These are phyloP conservation scores for Orbilia brochopaga DNA, from an alignment of 2,329 filamentous ascomycete species.

Conservation along the genomic window DNA sequence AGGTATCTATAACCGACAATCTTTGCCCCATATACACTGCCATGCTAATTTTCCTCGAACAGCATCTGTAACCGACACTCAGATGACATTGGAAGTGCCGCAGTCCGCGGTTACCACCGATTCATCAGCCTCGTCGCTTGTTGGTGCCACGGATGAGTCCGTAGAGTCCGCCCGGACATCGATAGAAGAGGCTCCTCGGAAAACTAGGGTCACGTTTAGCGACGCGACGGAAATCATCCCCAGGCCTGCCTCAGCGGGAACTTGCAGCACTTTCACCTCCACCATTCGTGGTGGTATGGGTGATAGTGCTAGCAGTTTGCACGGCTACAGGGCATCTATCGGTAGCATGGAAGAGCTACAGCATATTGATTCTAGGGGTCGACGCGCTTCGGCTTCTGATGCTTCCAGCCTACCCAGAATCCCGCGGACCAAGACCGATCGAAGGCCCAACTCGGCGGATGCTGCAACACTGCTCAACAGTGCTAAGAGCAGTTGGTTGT, in stretches of 20 bases:
- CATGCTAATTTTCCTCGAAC: slow-evolving; percentile 35
- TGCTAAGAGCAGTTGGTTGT: slow-evolving; percentile 44
- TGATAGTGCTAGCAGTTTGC: slow-evolving; percentile 75
- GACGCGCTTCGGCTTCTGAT: slow-evolving; percentile 58
- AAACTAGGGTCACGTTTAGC: slow-evolving; percentile 77
- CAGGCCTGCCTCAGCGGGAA: slow-evolving; percentile 82
- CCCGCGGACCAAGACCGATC: slow-evolving; percentile 32
- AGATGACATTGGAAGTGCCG: slow-evolving; percentile 30
- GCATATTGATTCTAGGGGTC: slow-evolving; percentile 58
- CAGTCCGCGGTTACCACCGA: slow-evolving; percentile 25
- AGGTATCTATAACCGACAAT: slow-evolving; percentile 28
- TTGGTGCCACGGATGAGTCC: slow-evolving; percentile 39
- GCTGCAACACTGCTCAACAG: slow-evolving; percentile 39
- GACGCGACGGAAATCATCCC: slow-evolving; percentile 84
- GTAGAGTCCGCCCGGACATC: slow-evolving; percentile 45
- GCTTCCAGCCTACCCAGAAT: slow-evolving; percentile 51
- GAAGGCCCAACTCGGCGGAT: slow-evolving; percentile 49
- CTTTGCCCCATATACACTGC: slow-evolving; percentile 40
- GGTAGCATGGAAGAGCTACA: slow-evolving; percentile 54
- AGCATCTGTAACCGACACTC: slow-evolving; percentile 37
- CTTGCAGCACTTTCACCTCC: slow-evolving; percentile 73
- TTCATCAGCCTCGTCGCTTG: slow-evolving; percentile 45
- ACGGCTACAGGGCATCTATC: slow-evolving; percentile 59
- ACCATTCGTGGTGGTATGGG: slow-evolving; percentile 75
- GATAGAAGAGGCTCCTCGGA: slow-evolving; percentile 47